phyloP scores from a whole-genome alignment of 805 yeast genomes.

The Dipodascopsis tothii region DNA sequence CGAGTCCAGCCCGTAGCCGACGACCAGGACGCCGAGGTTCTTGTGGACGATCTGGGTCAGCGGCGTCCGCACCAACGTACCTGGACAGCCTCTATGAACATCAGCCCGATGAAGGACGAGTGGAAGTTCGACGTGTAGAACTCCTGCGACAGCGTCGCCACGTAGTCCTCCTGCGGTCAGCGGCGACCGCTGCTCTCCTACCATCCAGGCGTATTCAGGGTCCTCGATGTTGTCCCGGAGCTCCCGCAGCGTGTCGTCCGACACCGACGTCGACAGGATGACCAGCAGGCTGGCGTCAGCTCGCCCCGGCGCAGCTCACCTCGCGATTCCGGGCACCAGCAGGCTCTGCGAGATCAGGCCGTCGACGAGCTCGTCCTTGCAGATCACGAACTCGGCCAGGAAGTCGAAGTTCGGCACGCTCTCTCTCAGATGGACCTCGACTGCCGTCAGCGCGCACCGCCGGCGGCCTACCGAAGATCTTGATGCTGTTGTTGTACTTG shows the following conservation, averaged over 20 bases:
- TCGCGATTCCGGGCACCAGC: conserved; percentile 11
- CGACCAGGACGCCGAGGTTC: conserved; percentile 6
- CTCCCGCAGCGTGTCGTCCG: conserved; percentile 5
- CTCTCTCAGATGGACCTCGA: conserved; percentile 12
- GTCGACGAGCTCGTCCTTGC: conserved; percentile 11
- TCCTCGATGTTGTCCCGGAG: not conserved
- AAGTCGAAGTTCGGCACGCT: conserved; percentile 11
- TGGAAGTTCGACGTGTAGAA: conserved; percentile 8
- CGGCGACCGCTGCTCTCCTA: too few species aligned
- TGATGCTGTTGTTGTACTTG: conserved; percentile 5
- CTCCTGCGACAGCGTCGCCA: conserved; percentile 5
- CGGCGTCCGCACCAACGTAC: not conserved
- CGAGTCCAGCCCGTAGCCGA: conserved; percentile 7
- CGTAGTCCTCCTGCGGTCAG: conserved; percentile 8
- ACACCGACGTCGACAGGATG: conserved; percentile 7
- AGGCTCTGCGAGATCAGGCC: conserved; percentile 12
- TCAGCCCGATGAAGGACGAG: conserved; percentile 3
- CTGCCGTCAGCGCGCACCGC: not conserved
- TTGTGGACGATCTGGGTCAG: conserved; percentile 1
- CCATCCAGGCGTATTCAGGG: conserved; percentile 8
- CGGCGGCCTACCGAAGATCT: conserved; percentile 5
- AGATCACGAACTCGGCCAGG: conserved; percentile 10
- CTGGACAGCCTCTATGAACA: conserved; percentile 11
- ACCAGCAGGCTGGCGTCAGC: conserved; percentile 9
- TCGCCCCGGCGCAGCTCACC: too few species aligned